Conservation (phyloP, 2,329 filamentous ascomycete species). For the Exophiala oligosperma region DNA sequence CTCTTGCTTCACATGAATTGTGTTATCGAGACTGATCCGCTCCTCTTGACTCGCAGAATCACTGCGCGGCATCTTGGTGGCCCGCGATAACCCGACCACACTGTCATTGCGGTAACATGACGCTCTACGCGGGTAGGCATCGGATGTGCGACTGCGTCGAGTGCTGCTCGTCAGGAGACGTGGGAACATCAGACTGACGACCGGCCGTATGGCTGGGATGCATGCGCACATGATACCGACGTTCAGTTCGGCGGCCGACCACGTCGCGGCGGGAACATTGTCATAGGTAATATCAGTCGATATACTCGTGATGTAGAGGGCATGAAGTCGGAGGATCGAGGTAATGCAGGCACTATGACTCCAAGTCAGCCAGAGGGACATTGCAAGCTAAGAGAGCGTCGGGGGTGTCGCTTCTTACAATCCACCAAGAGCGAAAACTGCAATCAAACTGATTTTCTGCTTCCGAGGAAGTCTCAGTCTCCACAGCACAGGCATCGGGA, state of each 20-base stretch:
- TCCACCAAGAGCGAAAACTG: constrained; percentile 54
- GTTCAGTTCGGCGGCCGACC: constrained; percentile 46
- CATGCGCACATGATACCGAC: constrained; percentile 45
- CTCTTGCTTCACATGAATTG: constrained; percentile 19
- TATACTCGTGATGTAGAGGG: constrained; percentile 44
- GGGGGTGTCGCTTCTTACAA: constrained; percentile 31
- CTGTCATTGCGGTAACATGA: constrained; percentile 13
- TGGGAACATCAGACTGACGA: constrained; percentile 44
- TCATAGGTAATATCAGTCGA: constrained; percentile 38
- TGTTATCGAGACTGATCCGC: constrained; percentile 8
- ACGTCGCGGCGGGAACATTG: constrained; percentile 46
- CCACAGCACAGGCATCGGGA: constrained; percentile 52
- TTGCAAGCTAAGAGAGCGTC: no score
- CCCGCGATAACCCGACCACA: constrained; percentile 14
- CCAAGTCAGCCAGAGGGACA: constrained; percentile 7
- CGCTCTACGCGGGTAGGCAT: constrained; percentile 8
- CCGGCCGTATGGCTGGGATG: constrained; percentile 43
- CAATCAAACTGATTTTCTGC: constrained; percentile 48
- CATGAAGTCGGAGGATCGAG: constrained; percentile 49
- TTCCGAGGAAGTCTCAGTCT: constrained; percentile 47
- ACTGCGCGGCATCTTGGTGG: constrained; percentile 9
- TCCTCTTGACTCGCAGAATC: constrained; percentile 12
- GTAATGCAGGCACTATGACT: constrained; percentile 42
- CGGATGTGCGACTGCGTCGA: constrained; percentile 6
- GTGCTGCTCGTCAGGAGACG: constrained; percentile 33